Evolutionary conservation across 202 grass and related monocot genomes (phyloP), one percentile per base, ranked within the genome.

Genomic region (Carex sylvatica): DNA sequence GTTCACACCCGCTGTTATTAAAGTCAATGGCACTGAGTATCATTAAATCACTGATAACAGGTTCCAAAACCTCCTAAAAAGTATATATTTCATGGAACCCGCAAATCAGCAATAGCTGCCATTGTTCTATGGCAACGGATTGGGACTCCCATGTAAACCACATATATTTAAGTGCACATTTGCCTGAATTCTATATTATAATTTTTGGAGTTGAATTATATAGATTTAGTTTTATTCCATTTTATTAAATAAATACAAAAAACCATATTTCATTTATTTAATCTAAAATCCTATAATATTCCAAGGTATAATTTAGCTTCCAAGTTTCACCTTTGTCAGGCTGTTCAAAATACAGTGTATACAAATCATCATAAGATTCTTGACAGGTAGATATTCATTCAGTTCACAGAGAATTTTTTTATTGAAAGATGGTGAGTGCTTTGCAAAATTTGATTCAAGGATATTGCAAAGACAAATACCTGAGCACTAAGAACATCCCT

Each of bases 401-500:
- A 44, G 3, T 71, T 47, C 38, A 31, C 49, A 30, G 6, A 73
- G 9, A 20, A 14, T 8, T 7, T 9, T 15, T 15, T 15, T 36
- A 23, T 61, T 79, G 16, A 47, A 24, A 64, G 14, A 20, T 68
- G 28, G 8, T 49, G 58, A 10, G 5, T 10, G 22, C 19, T 80
- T 66, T 15, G 31, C 20, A 20, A 59, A 58, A 33, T 51, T 79
- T 28, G 8, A 40, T 46, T 80, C 26, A 11, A 40, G 11, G 33
- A 55, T 16, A 6, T 28, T 28, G 28, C 16, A 44, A 58, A 61
- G 6, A 56, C 30, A 13, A 28, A 13, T 84, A 97, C 94, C 91
- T 98, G 89, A 8, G 84, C 89, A 85, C 80, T 80, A 70, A 98
- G 95, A 3, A 82, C 80, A 83, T 93, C 91, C 86, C 91, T 91